Conservation (phyloP, 805 yeast species). For the Kazachstania taianensis region DNA sequence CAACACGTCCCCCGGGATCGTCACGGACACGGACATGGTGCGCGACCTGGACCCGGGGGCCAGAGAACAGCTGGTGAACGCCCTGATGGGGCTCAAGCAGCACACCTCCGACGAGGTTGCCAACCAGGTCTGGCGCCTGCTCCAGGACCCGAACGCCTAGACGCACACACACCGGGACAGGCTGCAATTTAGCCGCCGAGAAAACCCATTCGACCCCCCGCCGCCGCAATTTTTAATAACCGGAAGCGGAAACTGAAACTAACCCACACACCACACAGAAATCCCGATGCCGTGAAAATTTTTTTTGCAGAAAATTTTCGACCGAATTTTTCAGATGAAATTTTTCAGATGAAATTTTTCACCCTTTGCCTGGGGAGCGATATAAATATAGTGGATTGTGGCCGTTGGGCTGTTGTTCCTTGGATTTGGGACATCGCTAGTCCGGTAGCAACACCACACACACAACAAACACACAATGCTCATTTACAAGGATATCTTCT, state of each 20-base stretch:
- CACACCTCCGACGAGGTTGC: constrained; percentile 12
- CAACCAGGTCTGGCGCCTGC: constrained; percentile 9
- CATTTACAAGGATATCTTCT: constrained; percentile 64
- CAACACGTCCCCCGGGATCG: constrained; percentile 17
- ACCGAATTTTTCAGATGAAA: no score
- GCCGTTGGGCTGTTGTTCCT: no score
- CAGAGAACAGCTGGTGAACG: constrained; percentile 5
- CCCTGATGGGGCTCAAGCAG: constrained; percentile 3
- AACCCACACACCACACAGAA: no score
- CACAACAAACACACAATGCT: constrained; percentile 23
- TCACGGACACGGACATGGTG: constrained; percentile 24
- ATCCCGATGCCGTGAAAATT: neutral
- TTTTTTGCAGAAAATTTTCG: no score
- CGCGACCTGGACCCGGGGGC: constrained; percentile 5
- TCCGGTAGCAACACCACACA: no score
- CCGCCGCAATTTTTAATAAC: neutral
- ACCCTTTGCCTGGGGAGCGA: no score
- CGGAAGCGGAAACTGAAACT: no score
- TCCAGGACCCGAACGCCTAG: no score
- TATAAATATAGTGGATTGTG: no score
- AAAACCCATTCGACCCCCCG: constrained; percentile 1
- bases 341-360: neutral
- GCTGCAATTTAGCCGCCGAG: no score
- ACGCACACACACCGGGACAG: no score
- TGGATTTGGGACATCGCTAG: no score